phyloP scores from a whole-genome alignment of 352 stramenopile species.

The Thalassiosira allenii region DNA sequence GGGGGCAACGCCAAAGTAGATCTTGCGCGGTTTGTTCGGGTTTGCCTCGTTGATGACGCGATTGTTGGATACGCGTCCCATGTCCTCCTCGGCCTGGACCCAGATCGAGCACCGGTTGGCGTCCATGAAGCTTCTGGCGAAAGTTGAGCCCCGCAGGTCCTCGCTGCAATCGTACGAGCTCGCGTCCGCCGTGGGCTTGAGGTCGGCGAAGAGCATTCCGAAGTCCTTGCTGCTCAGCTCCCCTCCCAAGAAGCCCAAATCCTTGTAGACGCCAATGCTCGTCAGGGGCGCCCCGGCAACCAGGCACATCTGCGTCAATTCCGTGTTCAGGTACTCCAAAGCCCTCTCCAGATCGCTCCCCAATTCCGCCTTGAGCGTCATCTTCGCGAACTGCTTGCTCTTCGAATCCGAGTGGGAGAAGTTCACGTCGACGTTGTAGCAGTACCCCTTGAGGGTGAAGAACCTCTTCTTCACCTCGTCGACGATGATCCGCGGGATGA shows the following conservation, averaged over 20 bases:
- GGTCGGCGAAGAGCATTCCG: conserved; percentile 54
- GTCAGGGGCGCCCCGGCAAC: conserved; percentile 58
- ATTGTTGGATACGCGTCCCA: conserved; percentile 75
- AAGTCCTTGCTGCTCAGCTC: conserved; percentile 63
- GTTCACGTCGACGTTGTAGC: conserved; percentile 69
- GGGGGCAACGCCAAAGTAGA: conserved; percentile 81
- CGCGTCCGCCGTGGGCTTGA: conserved; percentile 2
- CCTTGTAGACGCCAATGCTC: conserved; percentile 64
- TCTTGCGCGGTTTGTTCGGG: conserved; percentile 64
- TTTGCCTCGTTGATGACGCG: conserved; percentile 64
- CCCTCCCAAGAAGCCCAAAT: conserved; percentile 78
- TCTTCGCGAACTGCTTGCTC: conserved; percentile 84
- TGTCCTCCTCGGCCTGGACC: conserved; percentile 81
- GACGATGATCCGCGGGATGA: conserved; percentile 77
- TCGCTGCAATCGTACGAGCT: conserved; percentile 60
- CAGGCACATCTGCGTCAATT: conserved; percentile 67
- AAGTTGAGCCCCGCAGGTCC: conserved; percentile 67
- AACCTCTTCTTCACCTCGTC: conserved; percentile 75
- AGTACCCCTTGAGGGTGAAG: conserved; percentile 68
- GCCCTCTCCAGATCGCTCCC: conserved; percentile 63
- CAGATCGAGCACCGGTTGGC: conserved; percentile 79
- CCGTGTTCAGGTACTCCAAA: conserved; percentile 71
- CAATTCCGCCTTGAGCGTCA: conserved; percentile 60
- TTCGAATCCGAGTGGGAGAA: conserved; percentile 82
- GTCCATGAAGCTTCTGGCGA: conserved; percentile 77